These are phyloP conservation scores for Knufia petricola DNA, from an alignment of 2,329 filamentous ascomycete species.

Conservation along the genomic window DNA sequence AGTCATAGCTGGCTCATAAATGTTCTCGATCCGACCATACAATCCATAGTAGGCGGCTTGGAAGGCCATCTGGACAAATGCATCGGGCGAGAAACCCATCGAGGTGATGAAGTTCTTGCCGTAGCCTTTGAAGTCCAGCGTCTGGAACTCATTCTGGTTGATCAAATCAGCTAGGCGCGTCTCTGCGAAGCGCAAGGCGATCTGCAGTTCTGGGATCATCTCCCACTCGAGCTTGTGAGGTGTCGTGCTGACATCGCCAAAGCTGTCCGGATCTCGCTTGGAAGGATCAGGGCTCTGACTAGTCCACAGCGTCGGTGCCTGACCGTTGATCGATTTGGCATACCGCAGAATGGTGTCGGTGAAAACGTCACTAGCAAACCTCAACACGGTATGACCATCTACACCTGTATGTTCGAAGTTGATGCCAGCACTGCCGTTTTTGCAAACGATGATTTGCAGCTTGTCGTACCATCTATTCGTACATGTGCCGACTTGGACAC, in stretches of 20 bases:
- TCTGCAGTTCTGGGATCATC: constrained; percentile 82
- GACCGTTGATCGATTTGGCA: constrained; percentile 87
- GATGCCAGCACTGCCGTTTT: constrained; percentile 96
- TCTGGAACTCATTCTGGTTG: constrained; percentile 91
- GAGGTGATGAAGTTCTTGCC: constrained; percentile 97
- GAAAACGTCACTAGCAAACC: constrained; percentile 92
- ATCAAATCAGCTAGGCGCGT: constrained; percentile 89
- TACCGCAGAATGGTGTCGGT: constrained; percentile 96
- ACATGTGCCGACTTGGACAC: constrained; percentile 93
- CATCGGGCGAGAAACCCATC: constrained; percentile 93
- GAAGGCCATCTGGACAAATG: constrained; percentile 98
- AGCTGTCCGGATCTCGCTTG: constrained; percentile 81
- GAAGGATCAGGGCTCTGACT: constrained; percentile 83
- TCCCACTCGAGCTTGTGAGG: constrained; percentile 98
- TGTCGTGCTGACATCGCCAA: constrained; percentile 85
- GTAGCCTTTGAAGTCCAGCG: constrained; percentile 77
- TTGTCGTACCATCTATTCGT: constrained; percentile 99
- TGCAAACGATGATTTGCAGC: constrained; percentile 96
- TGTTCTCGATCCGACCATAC: constrained; percentile 86
- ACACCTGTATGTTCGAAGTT: constrained; percentile 99
- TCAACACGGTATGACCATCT: constrained; percentile 90
- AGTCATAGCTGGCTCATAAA: constrained; percentile 97
- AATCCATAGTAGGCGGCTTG: constrained; percentile 96
- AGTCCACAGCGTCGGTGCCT: constrained; percentile 84
- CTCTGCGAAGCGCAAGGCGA: constrained; percentile 89